Conservation (phyloP, 2,329 filamentous ascomycete species). For the Coniochaeta sp. region DNA sequence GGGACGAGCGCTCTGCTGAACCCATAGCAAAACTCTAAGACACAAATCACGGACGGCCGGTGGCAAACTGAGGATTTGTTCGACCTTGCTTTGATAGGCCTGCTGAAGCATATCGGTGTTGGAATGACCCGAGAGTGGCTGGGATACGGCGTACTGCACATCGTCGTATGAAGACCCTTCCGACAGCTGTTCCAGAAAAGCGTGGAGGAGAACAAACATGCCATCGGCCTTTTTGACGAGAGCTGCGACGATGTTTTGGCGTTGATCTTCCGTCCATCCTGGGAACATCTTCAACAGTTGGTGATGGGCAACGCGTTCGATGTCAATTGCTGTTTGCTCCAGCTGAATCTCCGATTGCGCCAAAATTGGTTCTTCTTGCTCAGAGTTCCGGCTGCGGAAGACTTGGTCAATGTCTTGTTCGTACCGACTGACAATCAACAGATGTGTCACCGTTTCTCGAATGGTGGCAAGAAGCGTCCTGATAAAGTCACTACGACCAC, state of each 20-base stretch:
- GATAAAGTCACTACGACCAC: not conserved
- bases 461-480: not conserved
- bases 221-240: not conserved
- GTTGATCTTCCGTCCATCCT: not conserved
- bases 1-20: not conserved
- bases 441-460: not conserved
- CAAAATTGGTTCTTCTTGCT: not conserved
- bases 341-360: not conserved
- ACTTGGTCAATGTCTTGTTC: not conserved
- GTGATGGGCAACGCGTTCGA: not conserved
- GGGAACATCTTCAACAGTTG: not conserved
- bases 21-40: not conserved
- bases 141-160: not conserved
- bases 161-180: not conserved
- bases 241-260: not conserved
- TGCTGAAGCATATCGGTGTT: constrained; percentile 1
- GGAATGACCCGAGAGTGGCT: not conserved
- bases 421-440: not conserved
- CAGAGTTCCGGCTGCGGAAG: not conserved
- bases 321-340: not conserved
- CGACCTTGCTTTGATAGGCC: not conserved
- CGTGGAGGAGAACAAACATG: not conserved
- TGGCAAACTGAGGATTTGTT: not conserved
- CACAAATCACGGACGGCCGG: not conserved
- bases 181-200: not conserved